phyloP scores from a whole-genome alignment of 441 rosid species.

The Viola pubescens region DNA sequence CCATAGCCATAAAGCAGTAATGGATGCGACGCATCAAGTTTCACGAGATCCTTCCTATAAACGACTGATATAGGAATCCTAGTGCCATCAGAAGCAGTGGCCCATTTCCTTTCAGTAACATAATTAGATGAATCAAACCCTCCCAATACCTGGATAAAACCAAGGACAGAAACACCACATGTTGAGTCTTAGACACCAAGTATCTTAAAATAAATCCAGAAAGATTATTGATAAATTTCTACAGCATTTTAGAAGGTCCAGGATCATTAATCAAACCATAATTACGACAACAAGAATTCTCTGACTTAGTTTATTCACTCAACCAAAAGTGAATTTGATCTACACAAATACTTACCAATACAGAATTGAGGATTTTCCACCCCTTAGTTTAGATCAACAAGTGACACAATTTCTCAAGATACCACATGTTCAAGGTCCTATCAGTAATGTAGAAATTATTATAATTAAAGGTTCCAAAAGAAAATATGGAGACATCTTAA shows the following conservation, averaged over 20 bases:
- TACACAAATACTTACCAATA: not conserved
- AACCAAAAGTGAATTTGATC: not conserved
- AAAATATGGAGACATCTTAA: not conserved
- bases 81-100: slow-evolving; percentile 73
- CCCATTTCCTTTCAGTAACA: slow-evolving; percentile 84
- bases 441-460: not conserved
- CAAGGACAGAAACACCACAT: not conserved
- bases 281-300: too few species aligned
- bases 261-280: too few species aligned
- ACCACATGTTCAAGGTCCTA: not conserved
- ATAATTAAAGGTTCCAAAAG: not conserved
- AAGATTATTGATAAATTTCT: too few species aligned
- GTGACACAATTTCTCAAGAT: not conserved
- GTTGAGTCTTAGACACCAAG: too few species aligned
- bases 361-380: not conserved
- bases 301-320: not conserved
- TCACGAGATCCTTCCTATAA: slow-evolving; percentile 61
- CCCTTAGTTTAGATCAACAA: not conserved
- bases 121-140: slow-evolving; percentile 80
- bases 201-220: too few species aligned
- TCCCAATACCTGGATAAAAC: slow-evolving; percentile 68
- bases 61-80: slow-evolving; percentile 74
- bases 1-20: slow-evolving; percentile 84
- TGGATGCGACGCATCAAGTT: slow-evolving; percentile 79
- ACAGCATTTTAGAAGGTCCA: too few species aligned